Evolutionary conservation across 192 early-diverging fungal species (phyloP).

Genomic region (Backusella parvicylindrica): DNA sequence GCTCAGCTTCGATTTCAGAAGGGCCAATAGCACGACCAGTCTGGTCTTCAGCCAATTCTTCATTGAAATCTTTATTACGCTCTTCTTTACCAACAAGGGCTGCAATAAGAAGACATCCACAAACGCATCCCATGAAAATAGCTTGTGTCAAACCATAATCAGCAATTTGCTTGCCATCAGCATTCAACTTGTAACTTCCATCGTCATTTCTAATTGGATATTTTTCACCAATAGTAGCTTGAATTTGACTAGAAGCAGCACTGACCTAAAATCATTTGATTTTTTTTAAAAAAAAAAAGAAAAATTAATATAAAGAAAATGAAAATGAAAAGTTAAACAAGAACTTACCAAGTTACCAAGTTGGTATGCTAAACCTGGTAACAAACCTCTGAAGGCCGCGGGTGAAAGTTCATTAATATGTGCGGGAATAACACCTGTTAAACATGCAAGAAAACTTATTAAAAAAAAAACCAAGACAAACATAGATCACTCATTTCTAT

Average conservation of each 20-base stretch:
- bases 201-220: conserved; percentile 17
- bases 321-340: conserved; percentile 24
- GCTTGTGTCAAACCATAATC: conserved; percentile 57
- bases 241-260: conserved; percentile 40
- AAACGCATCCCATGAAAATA: conserved; percentile 51
- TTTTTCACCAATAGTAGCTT: conserved; percentile 39
- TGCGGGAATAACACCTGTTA: conserved; percentile 64
- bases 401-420: conserved; percentile 71
- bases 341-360: conserved; percentile 67
- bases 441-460: conserved; percentile 18
- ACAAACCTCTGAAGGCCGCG: conserved; percentile 57
- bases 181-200: conserved; percentile 9
- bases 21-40: background rate
- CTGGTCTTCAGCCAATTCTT: conserved; percentile 10
- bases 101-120: conserved; percentile 18
- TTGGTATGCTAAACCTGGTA: conserved; percentile 75
- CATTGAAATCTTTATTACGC: conserved; percentile 47
- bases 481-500: background rate
- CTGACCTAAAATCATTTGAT: conserved; percentile 18
- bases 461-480: background rate
- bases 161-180: conserved; percentile 21
- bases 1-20: conserved; percentile 4
- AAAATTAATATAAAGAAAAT: background rate
- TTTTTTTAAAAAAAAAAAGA: background rate
- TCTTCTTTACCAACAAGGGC: conserved; percentile 56